A percentile compares a stretch with the other conserved stretches of the same genome.
These are phyloP conservation scores for Mortierella sp. DNA, from an alignment of 371 early-diverging fungal genomes.

Conservation along the genomic window DNA sequence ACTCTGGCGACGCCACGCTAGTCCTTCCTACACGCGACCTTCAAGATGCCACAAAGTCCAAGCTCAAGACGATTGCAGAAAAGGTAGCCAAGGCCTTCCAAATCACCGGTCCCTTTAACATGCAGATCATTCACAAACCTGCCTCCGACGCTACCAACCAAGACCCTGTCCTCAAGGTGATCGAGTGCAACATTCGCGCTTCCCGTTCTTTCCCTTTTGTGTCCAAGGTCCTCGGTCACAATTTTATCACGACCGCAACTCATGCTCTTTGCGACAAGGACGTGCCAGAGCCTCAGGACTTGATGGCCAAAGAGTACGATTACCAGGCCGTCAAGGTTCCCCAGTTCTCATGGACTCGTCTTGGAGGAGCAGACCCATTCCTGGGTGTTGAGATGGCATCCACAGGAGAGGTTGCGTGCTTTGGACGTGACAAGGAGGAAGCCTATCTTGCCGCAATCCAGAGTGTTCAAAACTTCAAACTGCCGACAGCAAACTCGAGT, in stretches of 20 bases:
- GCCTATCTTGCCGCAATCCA: conserved; percentile 85
- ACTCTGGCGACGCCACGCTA: conserved; percentile 96
- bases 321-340: conserved; percentile 93
- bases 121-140: conserved; percentile 87
- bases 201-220: conserved; percentile 97
- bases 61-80: conserved; percentile 80
- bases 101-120: conserved; percentile 96
- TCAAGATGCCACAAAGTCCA: conserved; percentile 67
- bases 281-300: conserved; percentile 72
- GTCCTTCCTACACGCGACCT: conserved; percentile 87
- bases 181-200: conserved; percentile 97
- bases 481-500: conserved; percentile 72
- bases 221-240: conserved; percentile 89
- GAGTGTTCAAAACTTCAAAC: conserved; percentile 87
- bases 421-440: conserved; percentile 88
- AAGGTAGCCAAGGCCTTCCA: conserved; percentile 89
- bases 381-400: conserved; percentile 98
- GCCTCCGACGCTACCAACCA: conserved; percentile 39
- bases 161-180: conserved; percentile 82
- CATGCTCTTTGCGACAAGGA: conserved; percentile 75
- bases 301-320: conserved; percentile 71
- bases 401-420: conserved; percentile 97
- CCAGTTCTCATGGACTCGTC: conserved; percentile 93
- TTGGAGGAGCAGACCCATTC: conserved; percentile 94
- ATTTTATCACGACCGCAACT: conserved; percentile 92